Percentiles rank a stretch among this genome's conserved stretches.
Evolutionary conservation across 768 basidiomycete genomes (phyloP).

Genomic region (Tephrocybe sp.): DNA sequence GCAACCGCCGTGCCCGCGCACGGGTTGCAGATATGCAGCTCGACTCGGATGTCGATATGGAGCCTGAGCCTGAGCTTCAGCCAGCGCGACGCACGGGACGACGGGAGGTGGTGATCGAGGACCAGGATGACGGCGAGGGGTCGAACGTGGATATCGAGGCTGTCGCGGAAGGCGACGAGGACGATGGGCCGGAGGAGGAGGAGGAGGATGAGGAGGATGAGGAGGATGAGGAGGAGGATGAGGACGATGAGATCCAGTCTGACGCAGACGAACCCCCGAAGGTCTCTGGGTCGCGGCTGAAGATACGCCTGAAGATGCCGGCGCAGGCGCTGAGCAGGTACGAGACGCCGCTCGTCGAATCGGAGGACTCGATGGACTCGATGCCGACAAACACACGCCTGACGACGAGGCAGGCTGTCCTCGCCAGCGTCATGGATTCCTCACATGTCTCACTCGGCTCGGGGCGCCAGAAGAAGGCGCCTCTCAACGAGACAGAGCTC

Average conservation of each 20-base stretch:
- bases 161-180: slow-evolving; percentile 37
- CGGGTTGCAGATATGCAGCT: slow-evolving; percentile 11
- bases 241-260: slow-evolving; percentile 30
- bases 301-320: slow-evolving; percentile 21
- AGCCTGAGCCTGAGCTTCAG: slow-evolving; percentile 6
- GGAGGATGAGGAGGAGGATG: slow-evolving; percentile 39
- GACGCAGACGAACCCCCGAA: slow-evolving; percentile 11
- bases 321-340: slow-evolving; percentile 19
- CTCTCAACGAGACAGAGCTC: slow-evolving; percentile 23
- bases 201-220: slow-evolving; percentile 33
- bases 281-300: slow-evolving; percentile 12
- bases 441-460: slow-evolving; percentile 60
- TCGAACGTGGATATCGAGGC: slow-evolving; percentile 38
- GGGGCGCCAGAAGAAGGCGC: slow-evolving; percentile 22
- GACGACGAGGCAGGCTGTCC: slow-evolving; percentile 67
- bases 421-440: slow-evolving; percentile 67
- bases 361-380: slow-evolving; percentile 24
- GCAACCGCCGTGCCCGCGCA: slow-evolving; percentile 13
- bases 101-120: slow-evolving; percentile 17
- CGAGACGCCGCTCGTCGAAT: slow-evolving; percentile 29
- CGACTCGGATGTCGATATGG: slow-evolving; percentile 18
- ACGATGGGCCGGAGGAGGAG: slow-evolving; percentile 28
- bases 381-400: slow-evolving; percentile 32
- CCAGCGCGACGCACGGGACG: slow-evolving; percentile 1
- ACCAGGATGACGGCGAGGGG: slow-evolving; percentile 30